Percentiles rank a stretch among this genome's conserved stretches.
Conservation (phyloP, 129 eudicot species). For the Pittosporum tobira region DNA sequence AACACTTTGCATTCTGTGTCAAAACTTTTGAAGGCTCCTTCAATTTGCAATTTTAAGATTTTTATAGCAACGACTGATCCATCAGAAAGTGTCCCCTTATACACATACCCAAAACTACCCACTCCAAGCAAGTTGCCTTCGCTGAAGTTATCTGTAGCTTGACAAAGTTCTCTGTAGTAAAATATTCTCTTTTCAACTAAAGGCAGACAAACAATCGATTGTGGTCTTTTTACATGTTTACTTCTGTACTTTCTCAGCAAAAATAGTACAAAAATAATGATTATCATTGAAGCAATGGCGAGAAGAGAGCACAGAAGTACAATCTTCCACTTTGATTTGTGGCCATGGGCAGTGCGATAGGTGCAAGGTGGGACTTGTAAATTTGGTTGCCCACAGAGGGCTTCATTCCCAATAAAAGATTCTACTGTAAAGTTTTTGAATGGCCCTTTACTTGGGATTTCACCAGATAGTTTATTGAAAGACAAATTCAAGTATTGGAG, state of each 20-base stretch:
- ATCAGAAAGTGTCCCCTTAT: slow-evolving; percentile 3
- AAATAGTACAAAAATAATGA: not conserved
- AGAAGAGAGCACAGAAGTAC: not conserved
- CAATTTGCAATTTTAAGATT: not conserved
- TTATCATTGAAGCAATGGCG: not conserved
- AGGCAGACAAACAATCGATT: not conserved
- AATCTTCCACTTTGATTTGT: not conserved
- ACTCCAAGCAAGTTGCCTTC: slow-evolving; percentile 10
- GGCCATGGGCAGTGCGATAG: not conserved
- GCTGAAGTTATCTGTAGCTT: slow-evolving; percentile 10
- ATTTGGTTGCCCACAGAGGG: slow-evolving; percentile 7
- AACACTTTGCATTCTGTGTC: slow-evolving; percentile 12
- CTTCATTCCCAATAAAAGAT: slow-evolving; percentile 3
- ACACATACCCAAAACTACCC: slow-evolving; percentile 8
- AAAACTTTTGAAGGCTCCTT: slow-evolving; percentile 15
- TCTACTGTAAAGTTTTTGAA: slow-evolving; percentile 6
- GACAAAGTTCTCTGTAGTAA: not conserved
- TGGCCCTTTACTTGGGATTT: slow-evolving; percentile 9
- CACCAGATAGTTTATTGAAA: slow-evolving; percentile 8
- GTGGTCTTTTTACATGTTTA: not conserved
- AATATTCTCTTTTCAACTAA: not conserved
- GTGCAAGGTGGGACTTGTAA: slow-evolving; percentile 3
- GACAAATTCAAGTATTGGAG: slow-evolving; percentile 10
- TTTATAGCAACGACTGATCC: slow-evolving; percentile 9
- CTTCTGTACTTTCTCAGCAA: not conserved